These are phyloP conservation scores for Aaosphaeria pasadenensis DNA, from an alignment of 2,329 filamentous ascomycete species.

Conservation along the genomic window DNA sequence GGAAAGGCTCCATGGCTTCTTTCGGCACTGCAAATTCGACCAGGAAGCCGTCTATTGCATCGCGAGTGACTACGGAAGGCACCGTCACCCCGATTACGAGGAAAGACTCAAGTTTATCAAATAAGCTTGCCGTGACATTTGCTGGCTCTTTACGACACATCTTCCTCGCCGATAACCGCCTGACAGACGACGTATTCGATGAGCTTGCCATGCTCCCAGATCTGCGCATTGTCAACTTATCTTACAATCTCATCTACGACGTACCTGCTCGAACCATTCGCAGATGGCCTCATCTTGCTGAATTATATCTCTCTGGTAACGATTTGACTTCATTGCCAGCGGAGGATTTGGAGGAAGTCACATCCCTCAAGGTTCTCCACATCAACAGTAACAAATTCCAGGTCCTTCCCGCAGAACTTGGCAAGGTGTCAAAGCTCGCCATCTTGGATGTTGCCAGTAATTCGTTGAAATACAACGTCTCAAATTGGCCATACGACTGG, in stretches of 20 bases:
- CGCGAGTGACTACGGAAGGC: constrained; percentile 60
- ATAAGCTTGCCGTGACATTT: constrained; percentile 80
- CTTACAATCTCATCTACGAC: constrained; percentile 92
- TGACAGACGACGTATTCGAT: constrained; percentile 94
- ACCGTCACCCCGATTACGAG: constrained; percentile 59
- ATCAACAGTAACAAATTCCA: constrained; percentile 99
- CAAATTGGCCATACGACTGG: constrained; percentile 99
- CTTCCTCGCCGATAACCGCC: constrained; percentile 87
- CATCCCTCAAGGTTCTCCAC: constrained; percentile 82
- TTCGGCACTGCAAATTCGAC: constrained; percentile 50
- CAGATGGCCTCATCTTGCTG: constrained; percentile 84
- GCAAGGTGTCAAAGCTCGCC: constrained; percentile 86
- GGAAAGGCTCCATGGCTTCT: constrained; percentile 84
- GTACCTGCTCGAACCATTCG: constrained; percentile 85
- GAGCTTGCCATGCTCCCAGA: constrained; percentile 81
- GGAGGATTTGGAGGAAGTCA: constrained; percentile 89
- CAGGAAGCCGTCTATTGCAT: constrained; percentile 80
- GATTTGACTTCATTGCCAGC: constrained; percentile 87
- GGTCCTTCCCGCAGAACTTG: constrained; percentile 90
- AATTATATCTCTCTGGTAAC: constrained; percentile 93
- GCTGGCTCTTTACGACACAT: constrained; percentile 79
- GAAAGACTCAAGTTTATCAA: constrained; percentile 87
- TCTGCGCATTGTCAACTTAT: constrained; percentile 83
- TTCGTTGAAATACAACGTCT: constrained; percentile 95
- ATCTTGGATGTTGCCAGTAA: constrained; percentile 96